Percentiles rank a stretch among this genome's conserved stretches.
These are phyloP conservation scores for Hyphodiscus hymeniophilus DNA, from an alignment of 495 filamentous ascomycete species.

Conservation along the genomic window DNA sequence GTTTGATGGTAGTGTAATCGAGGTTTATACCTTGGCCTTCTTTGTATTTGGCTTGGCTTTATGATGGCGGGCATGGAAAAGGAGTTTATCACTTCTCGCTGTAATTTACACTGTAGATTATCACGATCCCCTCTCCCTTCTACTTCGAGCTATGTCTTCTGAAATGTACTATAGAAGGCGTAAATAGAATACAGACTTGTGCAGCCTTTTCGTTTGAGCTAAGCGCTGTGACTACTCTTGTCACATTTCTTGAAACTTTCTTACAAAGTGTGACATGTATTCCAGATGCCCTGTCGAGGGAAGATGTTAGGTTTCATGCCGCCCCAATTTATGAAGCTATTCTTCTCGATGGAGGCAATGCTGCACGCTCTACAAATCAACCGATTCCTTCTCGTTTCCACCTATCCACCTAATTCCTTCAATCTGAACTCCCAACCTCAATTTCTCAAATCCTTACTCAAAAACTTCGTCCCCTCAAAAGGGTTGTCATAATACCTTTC, in stretches of 20 bases:
- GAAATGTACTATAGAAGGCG: constrained; percentile 16
- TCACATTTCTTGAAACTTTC: no score
- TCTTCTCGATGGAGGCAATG: no score
- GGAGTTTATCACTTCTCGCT: constrained; percentile 17
- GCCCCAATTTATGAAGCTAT: no score
- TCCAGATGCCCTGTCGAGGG: no score
- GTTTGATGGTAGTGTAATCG: neutral
- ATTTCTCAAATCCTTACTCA: neutral
- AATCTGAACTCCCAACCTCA: neutral
- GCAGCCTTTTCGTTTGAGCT: no score
- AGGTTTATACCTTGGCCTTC: constrained; percentile 3
- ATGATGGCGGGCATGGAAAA: constrained; percentile 18
- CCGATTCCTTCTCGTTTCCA: no score
- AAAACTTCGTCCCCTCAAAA: constrained; percentile 35
- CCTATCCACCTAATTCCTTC: neutral
- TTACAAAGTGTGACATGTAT: no score
- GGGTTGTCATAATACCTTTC: constrained; percentile 51
- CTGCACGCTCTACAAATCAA: no score
- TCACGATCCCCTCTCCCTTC: constrained; percentile 16
- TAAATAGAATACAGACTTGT: neutral
- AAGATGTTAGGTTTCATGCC: no score
- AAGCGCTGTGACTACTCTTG: no score
- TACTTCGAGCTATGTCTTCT: constrained; percentile 21
- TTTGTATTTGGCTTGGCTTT: constrained; percentile 20
- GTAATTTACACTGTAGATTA: constrained; percentile 24